Conservation (phyloP, 495 filamentous ascomycete genomes). For the Penicillium riverlandense region DNA sequence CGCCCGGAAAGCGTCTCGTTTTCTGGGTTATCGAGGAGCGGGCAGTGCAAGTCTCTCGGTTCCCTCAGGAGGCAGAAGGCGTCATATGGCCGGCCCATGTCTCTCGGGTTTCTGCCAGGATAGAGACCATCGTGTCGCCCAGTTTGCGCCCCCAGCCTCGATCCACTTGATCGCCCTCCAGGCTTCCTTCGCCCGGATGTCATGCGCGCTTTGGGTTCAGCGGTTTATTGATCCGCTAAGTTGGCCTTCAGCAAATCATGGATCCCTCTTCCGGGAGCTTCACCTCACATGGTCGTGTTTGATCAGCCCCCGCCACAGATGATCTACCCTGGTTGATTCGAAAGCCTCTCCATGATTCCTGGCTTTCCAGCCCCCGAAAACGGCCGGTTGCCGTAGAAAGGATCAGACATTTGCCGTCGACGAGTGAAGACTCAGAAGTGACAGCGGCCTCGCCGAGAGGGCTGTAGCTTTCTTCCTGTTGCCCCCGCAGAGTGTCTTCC, state of each 20-base stretch:
- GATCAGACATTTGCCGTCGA: constrained; percentile 6
- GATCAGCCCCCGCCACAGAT: constrained; percentile 8
- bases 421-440: not conserved
- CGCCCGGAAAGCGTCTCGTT: no score
- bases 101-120: no score
- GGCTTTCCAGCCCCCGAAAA: not conserved
- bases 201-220: constrained; percentile 36
- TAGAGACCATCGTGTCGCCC: not conserved
- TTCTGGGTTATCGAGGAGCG: no score
- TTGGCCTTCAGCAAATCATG: constrained; percentile 23
- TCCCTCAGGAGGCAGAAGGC: no score
- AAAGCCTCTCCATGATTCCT: not conserved
- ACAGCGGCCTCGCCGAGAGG: no score
- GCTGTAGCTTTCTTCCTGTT: no score
- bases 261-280: constrained; percentile 4
- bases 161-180: constrained; percentile 18
- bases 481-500: no score
- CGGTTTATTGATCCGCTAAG: constrained; percentile 32
- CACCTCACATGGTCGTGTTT: not conserved
- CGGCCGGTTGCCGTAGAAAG: not conserved
- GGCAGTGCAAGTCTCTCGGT: no score
- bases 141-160: constrained; percentile 1
- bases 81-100: no score
- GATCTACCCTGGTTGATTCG: constrained; percentile 13
- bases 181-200: constrained; percentile 18